phyloP scores from a whole-genome alignment of 148 eudicot genomes.

The Rhododendron kiyosumense region DNA sequence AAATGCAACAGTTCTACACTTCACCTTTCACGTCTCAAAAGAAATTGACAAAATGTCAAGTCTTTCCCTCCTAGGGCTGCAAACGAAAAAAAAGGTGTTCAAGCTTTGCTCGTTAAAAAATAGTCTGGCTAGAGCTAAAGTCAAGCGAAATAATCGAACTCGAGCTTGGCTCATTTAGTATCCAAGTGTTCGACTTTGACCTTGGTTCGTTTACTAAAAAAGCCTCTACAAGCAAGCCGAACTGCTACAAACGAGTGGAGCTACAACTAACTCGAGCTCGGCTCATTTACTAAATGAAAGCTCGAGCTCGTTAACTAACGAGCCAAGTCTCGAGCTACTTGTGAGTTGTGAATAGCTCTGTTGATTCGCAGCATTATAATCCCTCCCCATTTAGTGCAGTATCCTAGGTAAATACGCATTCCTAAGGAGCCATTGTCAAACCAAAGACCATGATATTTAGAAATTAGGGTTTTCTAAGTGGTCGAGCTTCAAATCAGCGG shows the following conservation, averaged over 20 bases:
- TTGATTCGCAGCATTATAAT: neutral
- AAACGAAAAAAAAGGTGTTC: too few species aligned
- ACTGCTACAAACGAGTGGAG: neutral
- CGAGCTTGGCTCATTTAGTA: too few species aligned
- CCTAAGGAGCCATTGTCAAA: neutral
- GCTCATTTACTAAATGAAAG: neutral
- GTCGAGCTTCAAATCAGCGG: neutral
- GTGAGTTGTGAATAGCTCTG: too few species aligned
- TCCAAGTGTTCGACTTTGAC: too few species aligned
- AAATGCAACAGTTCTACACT: neutral
- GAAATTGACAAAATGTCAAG: neutral
- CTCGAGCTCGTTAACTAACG: neutral
- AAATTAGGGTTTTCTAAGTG: neutral
- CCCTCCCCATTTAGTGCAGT: neutral
- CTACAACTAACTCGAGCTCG: neutral
- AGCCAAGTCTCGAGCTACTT: neutral
- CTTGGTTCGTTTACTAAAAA: too few species aligned
- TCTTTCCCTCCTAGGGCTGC: neutral
- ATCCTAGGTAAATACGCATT: neutral
- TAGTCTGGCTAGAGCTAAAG: too few species aligned
- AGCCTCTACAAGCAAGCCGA: neutral
- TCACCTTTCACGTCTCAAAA: neutral
- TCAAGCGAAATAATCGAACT: too few species aligned
- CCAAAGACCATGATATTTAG: neutral
- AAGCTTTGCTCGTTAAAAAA: too few species aligned